phyloP scores from a whole-genome alignment of 225 moss, liverwort and hornwort genomes.

The Neckera pumila region DNA sequence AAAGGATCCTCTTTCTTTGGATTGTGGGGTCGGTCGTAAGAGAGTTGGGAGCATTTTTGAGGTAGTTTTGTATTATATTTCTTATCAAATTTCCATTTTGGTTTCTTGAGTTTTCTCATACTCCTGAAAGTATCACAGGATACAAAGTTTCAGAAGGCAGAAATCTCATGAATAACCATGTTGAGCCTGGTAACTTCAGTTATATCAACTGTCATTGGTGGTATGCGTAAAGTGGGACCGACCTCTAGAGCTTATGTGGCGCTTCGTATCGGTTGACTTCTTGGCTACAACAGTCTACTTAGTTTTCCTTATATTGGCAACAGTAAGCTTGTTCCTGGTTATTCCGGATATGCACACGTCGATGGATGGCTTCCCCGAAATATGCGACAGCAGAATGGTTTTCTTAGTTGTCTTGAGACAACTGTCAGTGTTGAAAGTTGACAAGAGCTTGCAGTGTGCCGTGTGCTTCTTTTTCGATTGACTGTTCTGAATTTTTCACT shows the following conservation, averaged over 20 bases:
- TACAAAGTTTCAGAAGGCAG: neutral
- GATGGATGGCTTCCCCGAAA: neutral
- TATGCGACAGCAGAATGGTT: neutral
- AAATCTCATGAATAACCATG: neutral
- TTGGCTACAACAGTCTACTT: neutral
- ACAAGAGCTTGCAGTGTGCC: neutral
- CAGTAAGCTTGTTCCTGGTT: neutral
- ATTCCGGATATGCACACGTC: neutral
- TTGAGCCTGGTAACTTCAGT: neutral
- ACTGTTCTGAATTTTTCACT: neutral
- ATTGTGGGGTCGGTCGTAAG: constrained; percentile 45
- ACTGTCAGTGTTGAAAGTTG: neutral
- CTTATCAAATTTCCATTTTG: neutral
- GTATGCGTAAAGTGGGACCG: neutral
- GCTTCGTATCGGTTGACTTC: neutral
- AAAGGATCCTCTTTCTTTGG: constrained; percentile 61
- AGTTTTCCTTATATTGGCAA: neutral
- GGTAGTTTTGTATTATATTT: constrained; percentile 1
- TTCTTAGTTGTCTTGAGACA: neutral
- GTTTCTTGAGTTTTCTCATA: neutral
- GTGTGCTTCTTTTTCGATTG: neutral
- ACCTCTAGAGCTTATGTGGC: neutral
- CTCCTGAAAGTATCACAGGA: neutral
- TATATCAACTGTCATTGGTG: neutral
- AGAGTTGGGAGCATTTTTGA: neutral